Percentiles rank a stretch among this genome's conserved stretches.
Conservation (phyloP, 225 moss, liverwort and hornwort genomes). For the Straminergon stramineum region DNA sequence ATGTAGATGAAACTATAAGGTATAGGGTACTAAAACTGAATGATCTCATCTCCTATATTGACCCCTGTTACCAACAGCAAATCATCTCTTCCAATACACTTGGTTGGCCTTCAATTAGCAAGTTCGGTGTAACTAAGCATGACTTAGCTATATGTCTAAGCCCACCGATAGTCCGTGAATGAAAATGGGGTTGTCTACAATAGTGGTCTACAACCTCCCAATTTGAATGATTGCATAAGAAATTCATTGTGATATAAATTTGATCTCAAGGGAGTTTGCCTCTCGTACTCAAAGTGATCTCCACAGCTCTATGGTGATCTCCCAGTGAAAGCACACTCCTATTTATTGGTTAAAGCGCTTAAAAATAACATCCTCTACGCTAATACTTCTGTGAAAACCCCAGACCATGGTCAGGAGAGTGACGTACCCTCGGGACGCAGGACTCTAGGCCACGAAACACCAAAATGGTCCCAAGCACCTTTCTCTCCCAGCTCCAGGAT, state of each 20-base stretch:
- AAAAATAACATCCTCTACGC: background rate
- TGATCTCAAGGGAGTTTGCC: background rate
- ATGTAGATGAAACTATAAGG: background rate
- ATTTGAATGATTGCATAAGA: background rate
- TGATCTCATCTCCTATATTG: background rate
- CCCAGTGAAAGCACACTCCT: background rate
- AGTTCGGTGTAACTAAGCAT: background rate
- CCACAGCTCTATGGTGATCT: background rate
- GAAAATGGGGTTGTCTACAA: background rate
- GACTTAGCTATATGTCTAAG: background rate
- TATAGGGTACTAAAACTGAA: background rate
- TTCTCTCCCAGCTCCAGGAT: slow-evolving; percentile 40
- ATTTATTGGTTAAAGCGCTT: background rate
- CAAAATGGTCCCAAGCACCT: slow-evolving; percentile 31
- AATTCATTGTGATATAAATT: background rate
- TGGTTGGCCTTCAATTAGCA: background rate
- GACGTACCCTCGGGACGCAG: slow-evolving; percentile 35
- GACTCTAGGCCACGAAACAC: slow-evolving; percentile 63
- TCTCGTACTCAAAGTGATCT: background rate
- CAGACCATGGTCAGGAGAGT: background rate
- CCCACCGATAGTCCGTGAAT: background rate
- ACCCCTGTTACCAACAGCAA: background rate
- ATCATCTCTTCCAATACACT: background rate
- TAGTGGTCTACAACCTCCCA: background rate
- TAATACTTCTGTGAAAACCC: background rate